Base-by-base conservation (phyloP, 345 rosid genomes). In the Eucalyptus cladocalyx region DNA sequence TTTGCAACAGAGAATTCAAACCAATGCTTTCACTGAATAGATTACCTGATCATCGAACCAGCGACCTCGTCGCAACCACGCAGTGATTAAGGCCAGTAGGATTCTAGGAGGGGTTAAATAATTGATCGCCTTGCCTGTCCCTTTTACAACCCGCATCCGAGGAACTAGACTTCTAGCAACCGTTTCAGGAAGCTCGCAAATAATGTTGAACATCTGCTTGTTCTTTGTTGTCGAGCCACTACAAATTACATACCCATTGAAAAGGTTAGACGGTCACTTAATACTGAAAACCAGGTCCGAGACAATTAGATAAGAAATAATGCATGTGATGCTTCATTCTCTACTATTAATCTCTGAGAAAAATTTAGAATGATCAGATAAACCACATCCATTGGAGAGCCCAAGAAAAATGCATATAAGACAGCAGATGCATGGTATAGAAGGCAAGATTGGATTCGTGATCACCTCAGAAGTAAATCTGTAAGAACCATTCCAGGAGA, bases 401-500 rank as follows among this genome's bases (percentile, higher is more conserved):
- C 7, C 13, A 34, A 34, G 80, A 69, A 32, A 76, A 9, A 26
- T 21, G 47, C 24, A 19, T 37, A 76, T 11, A 76, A 37, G 16
- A 76, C 83, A 18, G 3, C 47, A 76, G 7, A 76, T 76, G 47
- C 47, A 40, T 40, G 47, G 17, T 21, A 76, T 76, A 45, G 50
- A 88, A 42, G 34, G 6, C 50, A 47, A 62, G 58, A 80, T 30
- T 14, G 47, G 47, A 90, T 47, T 76, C 13, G 8, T 50, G 21
- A 34, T 65, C 93, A 97, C 99, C 99, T 97, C 89, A 96, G 92
- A 88, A 97, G 98, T 88, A 97, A 93, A 50, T 97, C 99, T 5
- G 99, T 97, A 53, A 97, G 96, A 90, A 97, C 99, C 99, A 97
- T 97, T 90, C 99, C 99, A 2, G 99, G 99, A 49, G 99, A 97